Percentiles rank a stretch among this genome's conserved stretches.
These are phyloP conservation scores for Clitocybe nebularis DNA, from an alignment of 1,284 basidiomycete genomes.

Conservation along the genomic window DNA sequence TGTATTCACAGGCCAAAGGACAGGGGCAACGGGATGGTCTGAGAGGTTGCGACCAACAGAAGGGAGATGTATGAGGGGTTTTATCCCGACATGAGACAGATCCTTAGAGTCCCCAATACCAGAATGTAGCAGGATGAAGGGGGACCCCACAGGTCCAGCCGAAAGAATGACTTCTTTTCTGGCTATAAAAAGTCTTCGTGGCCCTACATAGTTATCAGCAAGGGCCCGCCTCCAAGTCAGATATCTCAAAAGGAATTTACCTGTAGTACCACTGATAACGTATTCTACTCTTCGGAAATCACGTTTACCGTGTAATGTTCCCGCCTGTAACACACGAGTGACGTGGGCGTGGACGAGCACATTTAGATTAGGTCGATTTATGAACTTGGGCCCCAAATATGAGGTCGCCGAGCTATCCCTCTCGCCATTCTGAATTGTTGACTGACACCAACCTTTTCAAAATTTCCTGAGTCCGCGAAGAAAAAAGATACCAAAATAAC, in stretches of 20 bases:
- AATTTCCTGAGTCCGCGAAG: neutral
- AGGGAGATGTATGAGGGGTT: slow-evolving; percentile 29
- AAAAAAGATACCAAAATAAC: too few species aligned
- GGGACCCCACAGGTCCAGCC: slow-evolving; percentile 37
- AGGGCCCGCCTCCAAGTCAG: neutral
- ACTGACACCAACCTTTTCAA: slow-evolving; percentile 9
- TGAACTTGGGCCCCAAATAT: slow-evolving; percentile 6
- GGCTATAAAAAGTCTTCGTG: slow-evolving; percentile 8
- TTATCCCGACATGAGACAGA: slow-evolving; percentile 30
- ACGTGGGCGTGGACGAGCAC: slow-evolving; percentile 10
- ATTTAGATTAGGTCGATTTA: slow-evolving; percentile 9
- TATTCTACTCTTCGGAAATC: slow-evolving; percentile 11
- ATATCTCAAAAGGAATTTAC: neutral
- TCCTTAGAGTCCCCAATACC: slow-evolving; percentile 39
- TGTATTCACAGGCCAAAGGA: slow-evolving; percentile 11
- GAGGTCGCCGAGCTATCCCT: slow-evolving; percentile 12
- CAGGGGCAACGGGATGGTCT: slow-evolving; percentile 18
- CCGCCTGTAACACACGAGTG: slow-evolving; percentile 7
- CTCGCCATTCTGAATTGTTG: slow-evolving; percentile 5
- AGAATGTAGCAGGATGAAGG: slow-evolving; percentile 41
- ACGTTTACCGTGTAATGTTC: neutral
- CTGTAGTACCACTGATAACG: slow-evolving; percentile 1
- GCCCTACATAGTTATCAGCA: slow-evolving; percentile 3
- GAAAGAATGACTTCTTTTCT: slow-evolving; percentile 32
- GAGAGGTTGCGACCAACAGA: slow-evolving; percentile 39